A percentile compares a stretch with the other conserved stretches of the same genome.
phyloP scores from a whole-genome alignment of 495 filamentous ascomycete genomes.

The Neurospora sp. region DNA sequence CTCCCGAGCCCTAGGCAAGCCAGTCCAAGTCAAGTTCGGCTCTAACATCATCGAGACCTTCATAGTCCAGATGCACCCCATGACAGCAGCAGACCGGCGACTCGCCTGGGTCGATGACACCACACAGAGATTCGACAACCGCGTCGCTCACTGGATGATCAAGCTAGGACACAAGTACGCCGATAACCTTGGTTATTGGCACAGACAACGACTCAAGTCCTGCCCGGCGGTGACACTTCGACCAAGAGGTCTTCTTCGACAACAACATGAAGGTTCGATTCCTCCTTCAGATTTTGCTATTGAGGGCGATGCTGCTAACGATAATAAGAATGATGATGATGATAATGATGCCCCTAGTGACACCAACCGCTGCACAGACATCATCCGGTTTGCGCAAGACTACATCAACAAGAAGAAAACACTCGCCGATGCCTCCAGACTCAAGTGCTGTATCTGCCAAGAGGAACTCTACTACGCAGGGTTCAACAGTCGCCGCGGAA shows the following conservation, averaged over 20 bases:
- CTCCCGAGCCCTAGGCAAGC: background rate
- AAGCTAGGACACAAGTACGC: background rate
- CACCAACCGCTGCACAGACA: background rate
- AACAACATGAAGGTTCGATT: background rate
- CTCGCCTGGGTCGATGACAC: background rate
- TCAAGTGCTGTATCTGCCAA: background rate
- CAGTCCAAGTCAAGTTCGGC: background rate
- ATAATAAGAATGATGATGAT: background rate
- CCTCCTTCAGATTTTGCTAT: no score
- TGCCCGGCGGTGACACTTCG: background rate
- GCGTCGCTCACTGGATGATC: background rate
- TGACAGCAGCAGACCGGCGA: background rate
- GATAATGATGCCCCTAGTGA: background rate
- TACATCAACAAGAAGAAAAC: background rate
- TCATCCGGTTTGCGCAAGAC: background rate
- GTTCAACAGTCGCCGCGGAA: background rate
- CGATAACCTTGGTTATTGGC: background rate
- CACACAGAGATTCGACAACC: background rate
- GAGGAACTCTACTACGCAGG: background rate
- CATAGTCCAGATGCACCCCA: background rate
- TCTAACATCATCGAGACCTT: background rate
- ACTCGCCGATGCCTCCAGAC: background rate
- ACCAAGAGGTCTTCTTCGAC: background rate
- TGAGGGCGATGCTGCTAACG: background rate
- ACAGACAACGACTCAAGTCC: background rate